These are phyloP conservation scores for Ganoderma resinaceum DNA, from an alignment of 1,284 basidiomycete genomes.

Conservation along the genomic window DNA sequence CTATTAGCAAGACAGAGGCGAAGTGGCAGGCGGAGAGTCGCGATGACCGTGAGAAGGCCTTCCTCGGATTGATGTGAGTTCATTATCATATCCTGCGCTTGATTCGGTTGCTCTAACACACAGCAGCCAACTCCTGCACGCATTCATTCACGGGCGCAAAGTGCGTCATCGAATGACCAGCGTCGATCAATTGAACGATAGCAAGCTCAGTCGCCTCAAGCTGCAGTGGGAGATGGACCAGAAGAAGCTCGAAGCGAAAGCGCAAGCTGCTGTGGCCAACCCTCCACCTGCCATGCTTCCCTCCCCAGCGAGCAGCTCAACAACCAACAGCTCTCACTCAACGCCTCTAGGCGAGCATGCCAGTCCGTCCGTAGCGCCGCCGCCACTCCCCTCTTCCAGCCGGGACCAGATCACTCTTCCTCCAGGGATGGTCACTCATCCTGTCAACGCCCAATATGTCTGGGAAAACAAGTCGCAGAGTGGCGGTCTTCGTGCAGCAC, in stretches of 20 bases:
- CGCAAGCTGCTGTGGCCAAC: constrained; percentile 27
- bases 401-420: constrained; percentile 23
- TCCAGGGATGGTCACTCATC: constrained; percentile 31
- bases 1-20: constrained; percentile 68
- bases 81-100: constrained; percentile 33
- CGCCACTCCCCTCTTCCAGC: constrained; percentile 7
- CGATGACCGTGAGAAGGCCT: constrained; percentile 75
- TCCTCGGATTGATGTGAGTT: constrained; percentile 78
- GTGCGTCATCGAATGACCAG: constrained; percentile 54
- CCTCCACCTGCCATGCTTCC: constrained; percentile 70
- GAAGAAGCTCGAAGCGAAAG: constrained; percentile 17
- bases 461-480: constrained; percentile 57
- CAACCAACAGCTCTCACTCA: constrained; percentile 73
- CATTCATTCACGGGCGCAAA: constrained; percentile 69
- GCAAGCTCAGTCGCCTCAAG: constrained; percentile 22
- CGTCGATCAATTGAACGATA: constrained; percentile 50
- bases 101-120: constrained; percentile 39
- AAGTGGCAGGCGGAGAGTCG: constrained; percentile 70
- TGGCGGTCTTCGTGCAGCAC: constrained; percentile 49
- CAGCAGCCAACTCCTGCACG: constrained; percentile 75
- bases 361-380: background rate
- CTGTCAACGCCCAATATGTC: constrained; percentile 40
- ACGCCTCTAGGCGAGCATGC: constrained; percentile 59
- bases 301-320: constrained; percentile 71
- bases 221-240: constrained; percentile 23